Percentiles rank a stretch among this genome's conserved stretches.
phyloP scores from a whole-genome alignment of 2,329 filamentous ascomycete species.

The Fusarium incarnatum region DNA sequence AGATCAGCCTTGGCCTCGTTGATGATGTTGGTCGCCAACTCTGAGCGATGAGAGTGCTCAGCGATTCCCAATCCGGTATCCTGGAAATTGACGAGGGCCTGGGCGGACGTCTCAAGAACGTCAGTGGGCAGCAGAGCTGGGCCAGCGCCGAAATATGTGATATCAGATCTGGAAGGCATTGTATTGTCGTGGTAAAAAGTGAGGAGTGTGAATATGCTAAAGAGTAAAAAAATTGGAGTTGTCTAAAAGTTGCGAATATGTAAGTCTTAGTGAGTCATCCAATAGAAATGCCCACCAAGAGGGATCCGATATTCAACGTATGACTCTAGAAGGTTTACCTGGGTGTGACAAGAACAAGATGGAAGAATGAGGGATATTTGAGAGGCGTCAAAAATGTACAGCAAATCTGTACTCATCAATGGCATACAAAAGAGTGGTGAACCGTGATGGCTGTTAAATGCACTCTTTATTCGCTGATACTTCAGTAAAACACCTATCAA shows the following conservation, averaged over 20 bases:
- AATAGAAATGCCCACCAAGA: conserved; percentile 38
- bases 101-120: conserved; percentile 80
- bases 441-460: conserved; percentile 23
- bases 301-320: conserved; percentile 28
- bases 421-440: conserved; percentile 7
- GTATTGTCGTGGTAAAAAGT: conserved; percentile 14
- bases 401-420: conserved; percentile 6
- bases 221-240: conserved; percentile 30
- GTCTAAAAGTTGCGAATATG: conserved; percentile 16
- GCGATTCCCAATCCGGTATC: conserved; percentile 85
- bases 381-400: background rate
- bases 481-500: conserved; percentile 13
- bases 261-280: conserved; percentile 40
- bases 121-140: conserved; percentile 86
- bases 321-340: conserved; percentile 21
- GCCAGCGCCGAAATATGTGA: conserved; percentile 90
- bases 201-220: conserved; percentile 21
- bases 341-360: background rate
- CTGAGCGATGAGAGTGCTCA: conserved; percentile 90
- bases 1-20: conserved; percentile 82
- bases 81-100: conserved; percentile 84
- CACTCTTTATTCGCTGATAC: conserved; percentile 34
- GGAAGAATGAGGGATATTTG: conserved; percentile 7
- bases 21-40: conserved; percentile 81
- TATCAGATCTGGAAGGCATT: conserved; percentile 79